These are phyloP conservation scores for Cladophialophora carrionii DNA, from an alignment of 2,329 filamentous ascomycete species.

Conservation along the genomic window DNA sequence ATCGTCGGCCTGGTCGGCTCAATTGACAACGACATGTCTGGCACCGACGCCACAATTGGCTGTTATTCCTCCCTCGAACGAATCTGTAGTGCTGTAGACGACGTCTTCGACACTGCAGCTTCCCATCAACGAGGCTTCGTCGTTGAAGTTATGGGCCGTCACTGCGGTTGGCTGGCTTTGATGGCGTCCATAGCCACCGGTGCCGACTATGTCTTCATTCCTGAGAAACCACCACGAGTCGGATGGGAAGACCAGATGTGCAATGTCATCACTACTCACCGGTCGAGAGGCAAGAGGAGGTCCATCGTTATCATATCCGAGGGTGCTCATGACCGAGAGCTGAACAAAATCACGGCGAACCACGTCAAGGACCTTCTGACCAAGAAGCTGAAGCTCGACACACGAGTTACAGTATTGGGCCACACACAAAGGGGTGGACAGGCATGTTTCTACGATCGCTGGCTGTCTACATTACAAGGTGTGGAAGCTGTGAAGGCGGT, in stretches of 20 bases:
- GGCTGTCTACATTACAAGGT: constrained; percentile 89
- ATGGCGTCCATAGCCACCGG: constrained; percentile 95
- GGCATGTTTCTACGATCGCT: constrained; percentile 91
- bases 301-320: constrained; percentile 98
- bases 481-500: constrained; percentile 93
- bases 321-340: constrained; percentile 81
- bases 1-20: constrained; percentile 95
- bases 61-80: constrained; percentile 91
- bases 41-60: constrained; percentile 95
- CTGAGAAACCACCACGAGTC: constrained; percentile 83
- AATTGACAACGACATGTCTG: constrained; percentile 97
- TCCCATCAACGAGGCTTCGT: constrained; percentile 97
- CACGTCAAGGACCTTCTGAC: constrained; percentile 90
- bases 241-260: constrained; percentile 93
- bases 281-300: constrained; percentile 86
- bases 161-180: constrained; percentile 95
- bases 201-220: constrained; percentile 95
- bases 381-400: constrained; percentile 79
- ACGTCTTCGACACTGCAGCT: constrained; percentile 88
- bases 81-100: constrained; percentile 95
- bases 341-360: constrained; percentile 78
- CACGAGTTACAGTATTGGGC: constrained; percentile 89
- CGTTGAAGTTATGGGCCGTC: constrained; percentile 96
- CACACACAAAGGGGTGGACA: constrained; percentile 96
- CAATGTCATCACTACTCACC: constrained; percentile 75